These are phyloP conservation scores for Groenewaldozyma sp. DNA, from an alignment of 1,139 yeast genomes.

Conservation along the genomic window DNA sequence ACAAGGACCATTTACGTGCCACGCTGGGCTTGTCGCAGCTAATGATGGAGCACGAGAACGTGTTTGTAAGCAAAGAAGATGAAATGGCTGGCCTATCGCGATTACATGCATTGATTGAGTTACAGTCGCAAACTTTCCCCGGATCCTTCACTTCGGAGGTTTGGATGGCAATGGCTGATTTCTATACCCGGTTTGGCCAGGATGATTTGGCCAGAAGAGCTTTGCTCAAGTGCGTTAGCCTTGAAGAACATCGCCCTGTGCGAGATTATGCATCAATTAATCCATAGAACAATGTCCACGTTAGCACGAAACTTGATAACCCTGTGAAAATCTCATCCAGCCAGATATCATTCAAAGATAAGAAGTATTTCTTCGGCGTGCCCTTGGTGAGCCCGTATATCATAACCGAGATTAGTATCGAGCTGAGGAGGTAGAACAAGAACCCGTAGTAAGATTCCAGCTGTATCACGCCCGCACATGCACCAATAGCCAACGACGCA, in stretches of 20 bases:
- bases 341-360: slow-evolving; percentile 43
- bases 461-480: slow-evolving; percentile 63
- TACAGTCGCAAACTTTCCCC: slow-evolving; percentile 40
- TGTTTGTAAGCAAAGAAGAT: slow-evolving; percentile 42
- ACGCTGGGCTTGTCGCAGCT: slow-evolving; percentile 60
- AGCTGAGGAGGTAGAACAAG: slow-evolving; percentile 44
- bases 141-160: slow-evolving; percentile 59
- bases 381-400: slow-evolving; percentile 37
- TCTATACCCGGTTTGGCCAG: slow-evolving; percentile 54
- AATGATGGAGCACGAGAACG: slow-evolving; percentile 34
- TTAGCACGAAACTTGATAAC: slow-evolving; percentile 64
- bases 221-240: slow-evolving; percentile 57
- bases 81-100: slow-evolving; percentile 57
- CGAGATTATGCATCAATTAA: slow-evolving; percentile 42
- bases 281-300: slow-evolving; percentile 80
- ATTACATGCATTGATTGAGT: slow-evolving; percentile 52
- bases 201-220: slow-evolving; percentile 42
- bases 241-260: slow-evolving; percentile 61
- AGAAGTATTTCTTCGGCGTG: slow-evolving; percentile 40
- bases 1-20: slow-evolving; percentile 45
- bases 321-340: slow-evolving; percentile 48
- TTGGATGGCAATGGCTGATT: slow-evolving; percentile 61
- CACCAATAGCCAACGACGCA: slow-evolving; percentile 56
- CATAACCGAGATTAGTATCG: slow-evolving; percentile 36
- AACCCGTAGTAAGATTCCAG: slow-evolving; percentile 60